These are phyloP conservation scores for Penicillium sp. DNA, from an alignment of 2,329 filamentous ascomycete genomes.

Conservation along the genomic window DNA sequence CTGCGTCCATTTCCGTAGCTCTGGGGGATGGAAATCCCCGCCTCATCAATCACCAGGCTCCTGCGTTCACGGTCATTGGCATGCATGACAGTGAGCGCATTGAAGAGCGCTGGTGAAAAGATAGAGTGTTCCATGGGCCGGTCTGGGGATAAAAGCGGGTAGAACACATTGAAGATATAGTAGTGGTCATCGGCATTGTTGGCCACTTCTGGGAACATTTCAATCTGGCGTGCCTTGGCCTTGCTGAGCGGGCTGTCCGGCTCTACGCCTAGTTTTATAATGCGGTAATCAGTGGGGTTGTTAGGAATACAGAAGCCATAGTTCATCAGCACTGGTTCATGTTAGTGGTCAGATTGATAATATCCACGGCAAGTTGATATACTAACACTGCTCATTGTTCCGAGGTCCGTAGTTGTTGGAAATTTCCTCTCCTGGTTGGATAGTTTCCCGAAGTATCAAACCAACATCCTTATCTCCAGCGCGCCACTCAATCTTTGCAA, in stretches of 20 bases:
- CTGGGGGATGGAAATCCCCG: conserved; percentile 27
- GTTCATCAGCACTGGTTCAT: conserved; percentile 39
- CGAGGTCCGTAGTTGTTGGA: conserved; percentile 72
- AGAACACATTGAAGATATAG: conserved; percentile 44
- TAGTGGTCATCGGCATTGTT: conserved; percentile 35
- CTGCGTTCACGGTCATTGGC: conserved; percentile 41
- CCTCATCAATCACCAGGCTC: conserved; percentile 30
- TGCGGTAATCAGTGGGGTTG: conserved; percentile 44
- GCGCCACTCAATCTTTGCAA: conserved; percentile 57
- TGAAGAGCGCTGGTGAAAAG: conserved; percentile 42
- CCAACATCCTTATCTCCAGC: conserved; percentile 37
- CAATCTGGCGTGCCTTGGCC: conserved; percentile 32
- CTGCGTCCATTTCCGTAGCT: conserved; percentile 36
- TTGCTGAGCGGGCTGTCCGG: conserved; percentile 37
- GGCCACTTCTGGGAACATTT: conserved; percentile 31
- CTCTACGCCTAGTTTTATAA: conserved; percentile 38
- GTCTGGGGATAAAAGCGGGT: conserved; percentile 36
- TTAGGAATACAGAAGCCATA: conserved; percentile 44
- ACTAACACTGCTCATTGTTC: conserved; percentile 61
- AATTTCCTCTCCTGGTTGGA: conserved; percentile 50
- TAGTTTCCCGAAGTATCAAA: conserved; percentile 43
- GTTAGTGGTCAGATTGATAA: conserved; percentile 2
- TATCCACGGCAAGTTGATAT: neutral
- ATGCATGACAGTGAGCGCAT: conserved; percentile 39
- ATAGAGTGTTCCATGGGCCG: conserved; percentile 37